Percentiles rank a stretch among this genome's conserved stretches.
These are phyloP conservation scores for Fusarium buxicola DNA, from an alignment of 2,329 filamentous ascomycete genomes.

Conservation along the genomic window DNA sequence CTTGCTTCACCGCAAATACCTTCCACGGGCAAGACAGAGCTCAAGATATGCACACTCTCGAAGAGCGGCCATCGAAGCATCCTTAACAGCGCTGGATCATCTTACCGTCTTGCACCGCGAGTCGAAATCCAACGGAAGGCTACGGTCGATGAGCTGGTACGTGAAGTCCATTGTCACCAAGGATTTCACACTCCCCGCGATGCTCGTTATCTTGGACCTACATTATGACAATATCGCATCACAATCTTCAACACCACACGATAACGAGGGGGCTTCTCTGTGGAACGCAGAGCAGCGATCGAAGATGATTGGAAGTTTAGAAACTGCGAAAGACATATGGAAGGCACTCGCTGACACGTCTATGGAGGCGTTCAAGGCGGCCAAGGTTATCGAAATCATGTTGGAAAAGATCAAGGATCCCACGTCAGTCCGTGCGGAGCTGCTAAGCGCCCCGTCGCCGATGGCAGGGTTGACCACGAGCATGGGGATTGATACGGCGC, in stretches of 20 bases:
- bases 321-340: constrained; percentile 83
- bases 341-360: constrained; percentile 79
- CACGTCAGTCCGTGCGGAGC: constrained; percentile 13
- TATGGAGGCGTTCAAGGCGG: constrained; percentile 91
- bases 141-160: constrained; percentile 81
- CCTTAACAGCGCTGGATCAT: constrained; percentile 82
- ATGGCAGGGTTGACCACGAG: constrained; percentile 50
- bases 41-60: constrained; percentile 86
- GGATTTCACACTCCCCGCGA: constrained; percentile 88
- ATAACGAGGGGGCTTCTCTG: constrained; percentile 61
- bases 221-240: constrained; percentile 72
- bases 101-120: constrained; percentile 82
- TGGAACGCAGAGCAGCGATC: constrained; percentile 71
- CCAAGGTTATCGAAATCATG: constrained; percentile 84
- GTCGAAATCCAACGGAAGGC: constrained; percentile 75
- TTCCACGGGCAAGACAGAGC: constrained; percentile 81
- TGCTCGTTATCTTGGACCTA: constrained; percentile 85
- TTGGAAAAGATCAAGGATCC: constrained; percentile 75
- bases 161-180: constrained; percentile 83
- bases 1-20: constrained; percentile 88
- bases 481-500: constrained; percentile 53
- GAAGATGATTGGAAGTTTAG: constrained; percentile 81
- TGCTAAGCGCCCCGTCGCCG: constrained; percentile 29
- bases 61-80: constrained; percentile 85
- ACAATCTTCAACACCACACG: constrained; percentile 54